These are phyloP conservation scores for Corchorus olitorius DNA, from an alignment of 345 rosid genomes.

Conservation along the genomic window DNA sequence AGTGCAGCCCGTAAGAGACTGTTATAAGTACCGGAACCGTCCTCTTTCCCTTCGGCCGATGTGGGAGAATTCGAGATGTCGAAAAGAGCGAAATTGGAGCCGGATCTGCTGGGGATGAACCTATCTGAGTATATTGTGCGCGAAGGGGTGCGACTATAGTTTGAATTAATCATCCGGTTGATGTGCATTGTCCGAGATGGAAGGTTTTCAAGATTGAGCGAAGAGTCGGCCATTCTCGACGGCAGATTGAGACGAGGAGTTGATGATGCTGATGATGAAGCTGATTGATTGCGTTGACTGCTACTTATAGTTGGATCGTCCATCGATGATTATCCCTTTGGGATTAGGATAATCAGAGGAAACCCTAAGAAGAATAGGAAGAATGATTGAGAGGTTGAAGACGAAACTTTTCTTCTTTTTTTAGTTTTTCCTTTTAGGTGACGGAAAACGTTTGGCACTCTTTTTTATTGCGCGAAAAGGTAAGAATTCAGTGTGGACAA, in stretches of 20 bases:
- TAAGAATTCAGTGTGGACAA: background rate
- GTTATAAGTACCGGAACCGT: conserved; percentile 63
- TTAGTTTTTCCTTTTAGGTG: background rate
- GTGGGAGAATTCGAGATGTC: conserved; percentile 45
- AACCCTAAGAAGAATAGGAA: conserved; percentile 8
- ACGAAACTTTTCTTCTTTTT: background rate
- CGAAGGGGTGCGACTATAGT: conserved; percentile 69
- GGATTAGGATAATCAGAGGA: conserved; percentile 14
- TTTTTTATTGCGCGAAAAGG: conserved; percentile 14
- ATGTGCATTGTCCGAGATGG: conserved; percentile 48
- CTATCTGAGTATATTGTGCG: conserved; percentile 86
- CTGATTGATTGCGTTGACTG: conserved; percentile 8
- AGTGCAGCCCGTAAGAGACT: conserved; percentile 65
- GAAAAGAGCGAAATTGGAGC: conserved; percentile 87
- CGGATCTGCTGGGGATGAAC: conserved; percentile 95
- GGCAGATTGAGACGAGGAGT: conserved; percentile 58
- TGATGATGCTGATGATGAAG: conserved; percentile 19
- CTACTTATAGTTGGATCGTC: conserved; percentile 32
- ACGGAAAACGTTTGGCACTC: conserved; percentile 7
- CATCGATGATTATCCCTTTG: conserved; percentile 35
- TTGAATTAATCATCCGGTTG: conserved; percentile 71
- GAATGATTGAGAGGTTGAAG: conserved; percentile 31
- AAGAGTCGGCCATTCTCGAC: conserved; percentile 47
- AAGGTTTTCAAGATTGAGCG: conserved; percentile 42
- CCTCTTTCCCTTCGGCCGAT: conserved; percentile 70